Evolutionary conservation across 768 basidiomycete genomes (phyloP).

Genomic region (Podaxis carcinomalis): DNA sequence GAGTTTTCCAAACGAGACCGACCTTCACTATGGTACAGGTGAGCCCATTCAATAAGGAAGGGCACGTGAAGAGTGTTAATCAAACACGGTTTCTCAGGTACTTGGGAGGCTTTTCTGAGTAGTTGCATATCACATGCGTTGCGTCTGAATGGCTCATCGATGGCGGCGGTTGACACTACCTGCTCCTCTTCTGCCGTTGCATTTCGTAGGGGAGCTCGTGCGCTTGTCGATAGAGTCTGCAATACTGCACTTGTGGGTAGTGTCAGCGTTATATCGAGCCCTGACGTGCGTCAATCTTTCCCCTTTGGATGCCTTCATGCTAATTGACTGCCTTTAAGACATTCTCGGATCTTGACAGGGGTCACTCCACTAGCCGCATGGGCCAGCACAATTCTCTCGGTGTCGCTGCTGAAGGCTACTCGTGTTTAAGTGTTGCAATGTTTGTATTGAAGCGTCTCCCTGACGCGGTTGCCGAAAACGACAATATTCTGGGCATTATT

Average conservation of each 20-base stretch:
- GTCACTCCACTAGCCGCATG: slow-evolving; percentile 61
- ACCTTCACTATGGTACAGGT: slow-evolving; percentile 72
- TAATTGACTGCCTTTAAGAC: slow-evolving; percentile 36
- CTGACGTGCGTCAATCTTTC: slow-evolving; percentile 47
- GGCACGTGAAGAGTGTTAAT: neutral
- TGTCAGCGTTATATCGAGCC: slow-evolving; percentile 67
- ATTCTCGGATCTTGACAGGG: slow-evolving; percentile 64
- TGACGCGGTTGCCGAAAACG: slow-evolving; percentile 63
- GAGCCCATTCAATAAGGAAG: slow-evolving; percentile 7
- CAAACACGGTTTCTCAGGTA: slow-evolving; percentile 40
- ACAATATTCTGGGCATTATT: slow-evolving; percentile 64
- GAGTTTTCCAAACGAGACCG: slow-evolving; percentile 58
- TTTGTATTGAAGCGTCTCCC: slow-evolving; percentile 69
- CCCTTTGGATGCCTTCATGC: neutral
- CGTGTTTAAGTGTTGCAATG: slow-evolving; percentile 60
- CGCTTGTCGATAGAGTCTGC: slow-evolving; percentile 60
- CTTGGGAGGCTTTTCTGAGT: slow-evolving; percentile 60
- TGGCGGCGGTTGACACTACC: slow-evolving; percentile 70
- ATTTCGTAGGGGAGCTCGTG: slow-evolving; percentile 64
- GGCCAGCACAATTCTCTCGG: slow-evolving; percentile 73
- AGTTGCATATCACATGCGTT: slow-evolving; percentile 70
- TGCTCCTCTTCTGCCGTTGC: slow-evolving; percentile 71
- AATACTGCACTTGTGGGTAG: slow-evolving; percentile 67
- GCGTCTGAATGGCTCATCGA: slow-evolving; percentile 64
- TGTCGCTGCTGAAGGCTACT: slow-evolving; percentile 68